Base-by-base conservation (phyloP, 805 yeast species). In the Candida sphagnicola region DNA sequence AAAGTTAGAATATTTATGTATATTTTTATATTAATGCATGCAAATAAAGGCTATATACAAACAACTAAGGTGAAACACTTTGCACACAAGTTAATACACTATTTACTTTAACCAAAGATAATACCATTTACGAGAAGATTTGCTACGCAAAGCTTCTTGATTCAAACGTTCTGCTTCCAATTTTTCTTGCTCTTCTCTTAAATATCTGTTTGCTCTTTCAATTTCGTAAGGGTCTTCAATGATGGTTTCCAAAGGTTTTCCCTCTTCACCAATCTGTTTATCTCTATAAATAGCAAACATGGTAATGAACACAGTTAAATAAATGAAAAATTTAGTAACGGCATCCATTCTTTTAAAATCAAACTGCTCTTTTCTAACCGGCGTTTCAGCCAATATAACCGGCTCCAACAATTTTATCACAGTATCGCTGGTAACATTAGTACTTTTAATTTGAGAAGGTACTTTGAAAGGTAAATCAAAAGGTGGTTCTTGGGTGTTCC, bases 401-500 rank as follows among this genome's bases (percentile, higher is more conserved):
- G 66, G 65, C 18, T 56, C 56, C 15, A 74, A 53, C 43, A 55
- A 62, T 17, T 59, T 49, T 17, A 62, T 47, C 3, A 60, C 50
- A 12, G 63, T 53, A 16, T 41, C 32, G 1, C 53, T 34, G 5
- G 35, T 29, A 1, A 74, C 72, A 3, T 37, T 41, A 2, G 53
- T 34, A 6, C 59, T 47, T 29, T 50, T 46, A 11, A 53, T 39
- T 29, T 67, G 57, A 2, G 62, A 49, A 1, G 81, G 77, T 3
- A 64, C 35, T 18, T 56, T 53, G 51, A 80, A 81, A 1, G 86
- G 84, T 39, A 82, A 61, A 54, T 82, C 88, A 34, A 70, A 72
- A 1, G 86, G 89, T 5, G 67, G 55, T 3, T 51, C 57, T 18
- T 49, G 45, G n/a, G 67, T 56, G 40, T 62, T 66, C 65, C 77